Base-by-base conservation (phyloP, 2,329 filamentous ascomycete species). In the Leptodontidium sp. region DNA sequence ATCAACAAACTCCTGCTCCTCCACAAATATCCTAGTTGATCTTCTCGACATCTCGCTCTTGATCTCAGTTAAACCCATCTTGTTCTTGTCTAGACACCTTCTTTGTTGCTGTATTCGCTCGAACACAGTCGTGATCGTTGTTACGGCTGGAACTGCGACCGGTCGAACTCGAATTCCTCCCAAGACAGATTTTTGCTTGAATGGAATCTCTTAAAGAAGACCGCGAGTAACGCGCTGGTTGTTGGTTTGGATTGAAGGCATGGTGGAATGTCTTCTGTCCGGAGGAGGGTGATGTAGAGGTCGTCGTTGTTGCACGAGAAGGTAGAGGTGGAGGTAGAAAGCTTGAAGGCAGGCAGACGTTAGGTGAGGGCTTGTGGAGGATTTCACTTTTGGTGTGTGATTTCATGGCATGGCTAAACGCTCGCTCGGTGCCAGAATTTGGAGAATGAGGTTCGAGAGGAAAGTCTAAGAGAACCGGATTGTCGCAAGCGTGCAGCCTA, bases 1-100 rank as follows among this genome's bases (percentile, higher is more conserved):
- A 64, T 63, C 43, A 29, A 45, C 40, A 65, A 65, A 26, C 11
- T 64, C 47, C 49, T 72, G 66, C 15, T 75, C 72, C 47, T 71
- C 68, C 9, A 26, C 61, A 59, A 72, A 75, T 1, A 66, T 38
- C 65, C 73, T 70, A 12, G 73, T 72, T 17, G 73, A 71, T 47
- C 73, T 67, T 64, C 71, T 71, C 32, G 74, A 75, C 35, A 75
- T 61, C 47, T 64, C 66, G 50, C 62, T 55, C 47, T 45, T 66
- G 26, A 52, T 55, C 35, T 66, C 57, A 9, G 67, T 52, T 40
- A 35, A 66, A 5, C 43, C 57, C n/a, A 35, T 53, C 52, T 58
- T 70, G 17, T 68, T 68, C 15, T 64, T 72, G 21, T 53, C 70
- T 47, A 21, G 49, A 29, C 17, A 21, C 58, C 57, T 38, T 45